phyloP scores from a whole-genome alignment of 352 stramenopile species.

The Phytopythium litorale region DNA sequence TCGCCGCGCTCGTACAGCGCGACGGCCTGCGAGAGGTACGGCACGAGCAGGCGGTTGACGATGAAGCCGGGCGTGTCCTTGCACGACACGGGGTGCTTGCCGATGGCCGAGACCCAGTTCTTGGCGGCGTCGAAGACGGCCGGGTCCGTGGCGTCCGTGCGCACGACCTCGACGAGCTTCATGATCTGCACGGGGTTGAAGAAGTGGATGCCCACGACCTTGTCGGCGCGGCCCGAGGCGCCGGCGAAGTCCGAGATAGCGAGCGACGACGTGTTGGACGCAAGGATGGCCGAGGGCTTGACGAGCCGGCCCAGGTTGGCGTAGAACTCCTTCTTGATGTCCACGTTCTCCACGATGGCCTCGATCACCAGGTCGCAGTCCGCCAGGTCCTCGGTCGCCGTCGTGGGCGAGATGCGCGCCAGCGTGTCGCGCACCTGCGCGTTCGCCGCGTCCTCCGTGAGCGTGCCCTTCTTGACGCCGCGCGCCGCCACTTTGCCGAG shows the following conservation, averaged over 20 bases:
- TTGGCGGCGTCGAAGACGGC: slow-evolving; percentile 90
- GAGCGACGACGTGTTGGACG: slow-evolving; percentile 95
- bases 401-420: slow-evolving; percentile 87
- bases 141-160: slow-evolving; percentile 90
- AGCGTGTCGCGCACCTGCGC: slow-evolving; percentile 57
- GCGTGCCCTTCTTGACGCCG: slow-evolving; percentile 86
- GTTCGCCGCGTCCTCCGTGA: slow-evolving; percentile 78
- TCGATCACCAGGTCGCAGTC: slow-evolving; percentile 97
- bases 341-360: slow-evolving; percentile 97
- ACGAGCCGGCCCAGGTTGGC: slow-evolving; percentile 87
- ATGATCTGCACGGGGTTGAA: slow-evolving; percentile 97
- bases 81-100: slow-evolving; percentile 94
- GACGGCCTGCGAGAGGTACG: slow-evolving; percentile 87
- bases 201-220: slow-evolving; percentile 98
- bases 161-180: slow-evolving; percentile 97
- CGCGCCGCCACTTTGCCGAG: slow-evolving; percentile 86
- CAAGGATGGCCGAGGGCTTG: slow-evolving; percentile 93
- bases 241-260: slow-evolving; percentile 94
- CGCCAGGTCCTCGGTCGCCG: slow-evolving; percentile 76
- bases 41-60: slow-evolving; percentile 92
- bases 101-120: slow-evolving; percentile 90
- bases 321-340: slow-evolving; percentile 93
- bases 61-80: slow-evolving; percentile 98
- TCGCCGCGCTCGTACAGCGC: slow-evolving; percentile 93
- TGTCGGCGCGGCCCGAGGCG: slow-evolving; percentile 86